Percentiles rank a stretch among this genome's conserved stretches.
phyloP scores from a whole-genome alignment of 768 basidiomycete species.

The Pulveroboletus sp. region DNA sequence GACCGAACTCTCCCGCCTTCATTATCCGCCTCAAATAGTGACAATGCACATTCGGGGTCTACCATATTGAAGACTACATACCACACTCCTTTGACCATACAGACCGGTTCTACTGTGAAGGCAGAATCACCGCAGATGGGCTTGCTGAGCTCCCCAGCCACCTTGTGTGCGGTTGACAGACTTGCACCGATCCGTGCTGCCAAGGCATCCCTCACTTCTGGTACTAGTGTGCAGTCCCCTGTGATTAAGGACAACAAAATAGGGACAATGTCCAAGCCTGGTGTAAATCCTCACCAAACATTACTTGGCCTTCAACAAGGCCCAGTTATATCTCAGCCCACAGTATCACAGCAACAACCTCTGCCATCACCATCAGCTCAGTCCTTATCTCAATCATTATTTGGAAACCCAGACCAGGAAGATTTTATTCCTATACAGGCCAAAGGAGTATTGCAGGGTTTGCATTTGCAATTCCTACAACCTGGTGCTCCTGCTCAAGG shows the following conservation, averaged over 20 bases:
- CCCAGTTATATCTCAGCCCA: not conserved
- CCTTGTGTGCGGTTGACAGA: conserved; percentile 17
- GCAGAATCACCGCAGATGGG: conserved; percentile 15
- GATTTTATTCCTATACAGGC: conserved; percentile 1
- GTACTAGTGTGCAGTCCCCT: conserved; percentile 7
- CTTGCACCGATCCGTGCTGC: conserved; percentile 32
- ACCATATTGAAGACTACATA: not conserved
- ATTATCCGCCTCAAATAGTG: not conserved
- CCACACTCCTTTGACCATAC: conserved; percentile 4
- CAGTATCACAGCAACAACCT: not conserved
- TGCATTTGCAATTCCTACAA: conserved; percentile 17
- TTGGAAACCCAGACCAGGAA: conserved; percentile 3
- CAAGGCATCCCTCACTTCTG: conserved; percentile 22
- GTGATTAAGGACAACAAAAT: not conserved
- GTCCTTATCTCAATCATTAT: not conserved
- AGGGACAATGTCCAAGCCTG: not conserved
- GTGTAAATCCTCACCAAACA: not conserved
- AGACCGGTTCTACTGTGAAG: conserved; percentile 12
- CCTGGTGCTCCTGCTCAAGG: not conserved
- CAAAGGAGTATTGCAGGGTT: conserved; percentile 12
- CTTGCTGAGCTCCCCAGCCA: conserved; percentile 7
- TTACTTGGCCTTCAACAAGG: conserved; percentile 1
- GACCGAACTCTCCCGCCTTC: not conserved
- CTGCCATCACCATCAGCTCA: not conserved
- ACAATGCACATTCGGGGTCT: not conserved